Evolutionary conservation across 2,329 filamentous ascomycete genomes (phyloP).

Genomic region (Trichoderma sp.): DNA sequence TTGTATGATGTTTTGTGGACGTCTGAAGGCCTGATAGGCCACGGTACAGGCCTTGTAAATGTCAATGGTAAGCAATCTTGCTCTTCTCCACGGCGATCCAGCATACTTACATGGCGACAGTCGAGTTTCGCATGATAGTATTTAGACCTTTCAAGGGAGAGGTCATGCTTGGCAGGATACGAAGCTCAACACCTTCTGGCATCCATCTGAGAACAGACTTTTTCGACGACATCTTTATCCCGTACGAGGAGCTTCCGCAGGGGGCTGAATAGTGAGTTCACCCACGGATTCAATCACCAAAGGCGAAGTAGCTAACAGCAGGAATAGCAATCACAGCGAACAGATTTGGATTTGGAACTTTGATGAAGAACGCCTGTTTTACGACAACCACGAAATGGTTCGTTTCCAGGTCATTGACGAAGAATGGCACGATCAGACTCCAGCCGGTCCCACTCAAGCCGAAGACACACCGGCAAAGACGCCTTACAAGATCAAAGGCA

Average conservation of each 20-base stretch:
- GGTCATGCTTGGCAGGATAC: conserved; percentile 81
- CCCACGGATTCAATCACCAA: background rate
- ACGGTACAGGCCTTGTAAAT: conserved; percentile 88
- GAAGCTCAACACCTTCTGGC: conserved; percentile 66
- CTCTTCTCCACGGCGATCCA: background rate
- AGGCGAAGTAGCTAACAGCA: conserved; percentile 23
- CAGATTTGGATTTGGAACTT: conserved; percentile 82
- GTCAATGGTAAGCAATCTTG: conserved; percentile 67
- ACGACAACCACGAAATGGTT: conserved; percentile 86
- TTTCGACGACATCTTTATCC: conserved; percentile 88
- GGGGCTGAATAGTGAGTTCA: conserved; percentile 68
- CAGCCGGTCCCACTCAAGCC: conserved; percentile 62
- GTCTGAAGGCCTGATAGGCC: conserved; percentile 90
- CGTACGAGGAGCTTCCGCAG: conserved; percentile 68
- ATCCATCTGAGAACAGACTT: conserved; percentile 84
- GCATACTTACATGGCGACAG: conserved; percentile 43
- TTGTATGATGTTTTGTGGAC: conserved; percentile 87
- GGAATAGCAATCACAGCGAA: conserved; percentile 65
- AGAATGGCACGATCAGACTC: conserved; percentile 85
- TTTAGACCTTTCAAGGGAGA: conserved; percentile 96
- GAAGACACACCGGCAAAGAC: conserved; percentile 62
- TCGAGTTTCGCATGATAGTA: conserved; percentile 89
- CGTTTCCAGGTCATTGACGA: conserved; percentile 83
- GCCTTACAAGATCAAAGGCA: conserved; percentile 67
- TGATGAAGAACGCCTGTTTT: conserved; percentile 73